Conservation (phyloP, 345 rosid species). For the Salix dunnii region DNA sequence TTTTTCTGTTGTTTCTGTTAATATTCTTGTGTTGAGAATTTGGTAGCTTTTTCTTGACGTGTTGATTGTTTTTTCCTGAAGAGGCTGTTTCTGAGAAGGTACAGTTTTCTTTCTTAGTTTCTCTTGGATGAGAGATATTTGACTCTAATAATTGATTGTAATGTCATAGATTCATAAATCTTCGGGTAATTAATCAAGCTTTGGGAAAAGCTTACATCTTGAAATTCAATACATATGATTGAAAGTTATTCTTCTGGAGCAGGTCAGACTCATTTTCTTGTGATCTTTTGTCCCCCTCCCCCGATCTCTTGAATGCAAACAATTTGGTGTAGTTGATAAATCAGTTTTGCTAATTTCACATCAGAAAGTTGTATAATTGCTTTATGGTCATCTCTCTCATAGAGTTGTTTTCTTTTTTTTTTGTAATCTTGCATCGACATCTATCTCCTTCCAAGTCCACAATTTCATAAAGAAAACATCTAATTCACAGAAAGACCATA, state of each 20-base stretch:
- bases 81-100: no score
- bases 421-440: neutral
- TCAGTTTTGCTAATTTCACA: neutral
- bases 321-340: neutral
- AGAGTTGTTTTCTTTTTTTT: no score
- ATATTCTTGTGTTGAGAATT: no score
- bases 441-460: neutral
- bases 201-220: slow-evolving; percentile 83
- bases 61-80: no score
- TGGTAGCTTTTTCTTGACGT: no score
- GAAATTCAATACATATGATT: slow-evolving; percentile 79
- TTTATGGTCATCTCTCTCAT: neutral
- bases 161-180: neutral
- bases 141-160: neutral
- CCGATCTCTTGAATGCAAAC: no score
- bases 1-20: no score
- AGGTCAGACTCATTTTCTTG: slow-evolving; percentile 42
- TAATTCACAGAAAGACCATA: neutral
- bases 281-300: no score
- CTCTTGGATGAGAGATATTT: neutral
- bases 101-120: neutral
- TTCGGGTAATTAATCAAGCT: slow-evolving; percentile 56
- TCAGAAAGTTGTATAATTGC: neutral
- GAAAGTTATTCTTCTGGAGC: slow-evolving; percentile 95
- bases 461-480: neutral